These are phyloP conservation scores for Trametes elegans DNA, from an alignment of 768 basidiomycete species.

Conservation along the genomic window DNA sequence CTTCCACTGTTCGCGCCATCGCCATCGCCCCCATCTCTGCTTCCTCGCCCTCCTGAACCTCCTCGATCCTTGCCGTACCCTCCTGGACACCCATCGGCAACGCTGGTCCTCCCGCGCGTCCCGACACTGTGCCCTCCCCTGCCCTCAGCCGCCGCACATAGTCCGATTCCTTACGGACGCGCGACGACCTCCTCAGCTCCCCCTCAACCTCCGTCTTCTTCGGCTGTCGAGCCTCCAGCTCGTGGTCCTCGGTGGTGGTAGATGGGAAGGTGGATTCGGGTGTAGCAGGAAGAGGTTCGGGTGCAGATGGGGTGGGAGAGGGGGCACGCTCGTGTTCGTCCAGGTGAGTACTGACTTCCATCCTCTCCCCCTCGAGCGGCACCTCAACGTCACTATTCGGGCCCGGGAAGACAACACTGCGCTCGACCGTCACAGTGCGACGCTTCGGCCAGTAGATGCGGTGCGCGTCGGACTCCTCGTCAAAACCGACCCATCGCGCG, in stretches of 20 bases:
- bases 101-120: background rate
- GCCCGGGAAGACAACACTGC: slow-evolving; percentile 22
- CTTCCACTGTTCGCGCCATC: background rate
- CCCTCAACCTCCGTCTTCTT: background rate
- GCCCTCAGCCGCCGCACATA: background rate
- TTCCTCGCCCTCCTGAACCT: background rate
- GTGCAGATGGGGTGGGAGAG: background rate
- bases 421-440: slow-evolving; percentile 27
- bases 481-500: slow-evolving; percentile 16
- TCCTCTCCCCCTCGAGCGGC: slow-evolving; percentile 15
- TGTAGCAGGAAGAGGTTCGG: no score
- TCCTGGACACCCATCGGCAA: slow-evolving; percentile 2
- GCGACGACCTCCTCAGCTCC: background rate
- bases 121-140: background rate
- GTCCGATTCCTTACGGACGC: slow-evolving; percentile 3
- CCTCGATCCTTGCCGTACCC: background rate
- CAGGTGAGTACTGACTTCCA: background rate
- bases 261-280: no score
- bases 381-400: slow-evolving; percentile 3
- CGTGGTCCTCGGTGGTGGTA: no score
- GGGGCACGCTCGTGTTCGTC: background rate
- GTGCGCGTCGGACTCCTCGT: slow-evolving; percentile 27
- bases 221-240: background rate
- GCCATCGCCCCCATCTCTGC: background rate
- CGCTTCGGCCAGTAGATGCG: slow-evolving; percentile 35